These are phyloP conservation scores for Daucus carota DNA, from an alignment of 129 eudicot genomes.

Conservation along the genomic window DNA sequence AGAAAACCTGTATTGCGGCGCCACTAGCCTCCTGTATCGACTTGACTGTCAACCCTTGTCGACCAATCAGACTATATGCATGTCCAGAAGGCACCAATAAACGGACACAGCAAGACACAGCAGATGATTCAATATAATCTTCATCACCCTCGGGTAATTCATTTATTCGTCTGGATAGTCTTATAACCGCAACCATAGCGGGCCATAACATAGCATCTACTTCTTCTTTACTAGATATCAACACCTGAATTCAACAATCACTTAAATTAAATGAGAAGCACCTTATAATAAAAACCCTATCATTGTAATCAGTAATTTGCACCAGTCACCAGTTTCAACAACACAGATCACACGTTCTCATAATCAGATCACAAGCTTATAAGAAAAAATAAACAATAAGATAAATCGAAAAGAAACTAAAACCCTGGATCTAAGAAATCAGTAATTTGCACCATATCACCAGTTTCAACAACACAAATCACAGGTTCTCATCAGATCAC, in stretches of 20 bases:
- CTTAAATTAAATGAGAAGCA: no score
- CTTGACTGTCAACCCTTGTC: constrained; percentile 69
- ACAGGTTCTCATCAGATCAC: no score
- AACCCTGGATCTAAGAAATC: no score
- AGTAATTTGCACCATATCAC: no score
- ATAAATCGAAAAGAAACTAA: no score
- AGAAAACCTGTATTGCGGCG: constrained; percentile 66
- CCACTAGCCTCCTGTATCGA: constrained; percentile 69
- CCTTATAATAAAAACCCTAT: no score
- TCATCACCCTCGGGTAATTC: constrained; percentile 53
- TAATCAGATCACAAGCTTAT: no score
- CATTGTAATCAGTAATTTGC: not conserved
- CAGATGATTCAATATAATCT: constrained; percentile 27
- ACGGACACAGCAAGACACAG: constrained; percentile 39
- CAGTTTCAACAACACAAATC: no score
- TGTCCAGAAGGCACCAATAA: constrained; percentile 66
- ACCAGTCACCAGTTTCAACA: no score
- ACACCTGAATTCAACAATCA: constrained; percentile 33
- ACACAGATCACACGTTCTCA: no score
- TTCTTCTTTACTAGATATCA: constrained; percentile 86
- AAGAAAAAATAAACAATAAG: not conserved
- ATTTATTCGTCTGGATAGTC: constrained; percentile 55
- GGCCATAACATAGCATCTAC: constrained; percentile 64
- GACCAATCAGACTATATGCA: constrained; percentile 69
- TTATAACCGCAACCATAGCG: constrained; percentile 87